These are phyloP conservation scores for Ophiostoma angusticollis DNA, from an alignment of 2,329 filamentous ascomycete species.

Conservation along the genomic window DNA sequence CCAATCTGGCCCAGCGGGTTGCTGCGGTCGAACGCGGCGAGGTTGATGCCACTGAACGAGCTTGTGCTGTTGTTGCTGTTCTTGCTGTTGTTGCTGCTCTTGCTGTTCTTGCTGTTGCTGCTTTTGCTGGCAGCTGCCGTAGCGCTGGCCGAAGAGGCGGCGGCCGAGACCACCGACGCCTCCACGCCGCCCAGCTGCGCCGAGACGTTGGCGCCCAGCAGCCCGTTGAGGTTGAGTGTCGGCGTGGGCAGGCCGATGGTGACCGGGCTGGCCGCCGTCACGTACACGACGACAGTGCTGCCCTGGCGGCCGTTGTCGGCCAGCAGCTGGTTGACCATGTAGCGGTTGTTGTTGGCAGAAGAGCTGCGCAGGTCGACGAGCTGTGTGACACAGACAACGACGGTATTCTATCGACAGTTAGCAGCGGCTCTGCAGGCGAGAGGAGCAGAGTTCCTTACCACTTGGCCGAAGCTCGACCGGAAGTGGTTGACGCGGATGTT, in stretches of 20 bases:
- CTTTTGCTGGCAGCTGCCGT: conserved; percentile 11
- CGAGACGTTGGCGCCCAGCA: conserved; percentile 7
- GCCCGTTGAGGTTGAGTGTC: conserved; percentile 13
- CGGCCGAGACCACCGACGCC: conserved; percentile 3
- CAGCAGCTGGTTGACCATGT: conserved; percentile 27
- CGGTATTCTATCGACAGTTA: conserved; percentile 21
- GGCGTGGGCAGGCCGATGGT: conserved; percentile 21
- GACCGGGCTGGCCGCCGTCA: conserved; percentile 24
- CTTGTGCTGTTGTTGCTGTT: neutral
- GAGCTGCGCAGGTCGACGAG: conserved; percentile 24
- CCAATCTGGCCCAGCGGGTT: conserved; percentile 23
- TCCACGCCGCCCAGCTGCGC: neutral
- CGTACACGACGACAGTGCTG: conserved; percentile 25
- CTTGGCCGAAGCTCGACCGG: conserved; percentile 23
- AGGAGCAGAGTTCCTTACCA: conserved; percentile 17
- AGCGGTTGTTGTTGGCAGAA: conserved; percentile 22
- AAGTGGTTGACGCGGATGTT: conserved; percentile 30
- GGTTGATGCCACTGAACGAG: neutral
- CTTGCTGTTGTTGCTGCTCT: neutral
- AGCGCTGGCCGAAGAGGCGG: conserved; percentile 11
- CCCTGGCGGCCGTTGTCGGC: conserved; percentile 25
- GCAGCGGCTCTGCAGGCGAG: no score
- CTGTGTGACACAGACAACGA: conserved; percentile 26
- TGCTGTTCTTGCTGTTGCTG: conserved; percentile 12
- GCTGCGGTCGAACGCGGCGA: conserved; percentile 19